Evolutionary conservation across 345 rosid genomes (phyloP), one percentile per base, ranked within the genome.

Genomic region (Lenwebbia sp.): DNA sequence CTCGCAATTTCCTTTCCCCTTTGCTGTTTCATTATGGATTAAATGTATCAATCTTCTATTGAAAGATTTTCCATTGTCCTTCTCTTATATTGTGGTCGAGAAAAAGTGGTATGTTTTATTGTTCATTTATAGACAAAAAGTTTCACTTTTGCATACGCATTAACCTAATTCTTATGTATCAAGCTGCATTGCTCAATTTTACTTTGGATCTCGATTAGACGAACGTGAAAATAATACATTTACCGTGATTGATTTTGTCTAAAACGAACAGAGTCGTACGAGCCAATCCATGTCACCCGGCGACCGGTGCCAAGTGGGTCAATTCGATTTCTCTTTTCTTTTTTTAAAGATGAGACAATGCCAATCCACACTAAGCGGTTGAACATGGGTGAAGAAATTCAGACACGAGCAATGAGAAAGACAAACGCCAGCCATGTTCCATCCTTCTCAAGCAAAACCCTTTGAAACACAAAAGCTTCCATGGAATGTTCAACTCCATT

Each of bases 251-350:
- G 13, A 17, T 65, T 65, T 65, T 0, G 25, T 33, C 25, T 2
- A 0, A 9, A 47, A 47, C 10, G 50, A 47, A 47, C 50, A 47
- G 10, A 47, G 12, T 47, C 10, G 50, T 10, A 2, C 50, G 11
- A 47, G 50, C 50, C 50, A 9, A 47, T 47, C 50, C 50, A 47
- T 47, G 8, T 47, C 50, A 44, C 12, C 11, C 50, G 12, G 12
- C 3, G 50, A 47, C 2, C 11, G 50, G 12, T 47, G 12, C 50
- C 50, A 47, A 33, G 13, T 33, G 44, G 44, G 13, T 65, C 44
- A 17, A 33, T 10, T 30, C 3, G 5, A 17, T 33, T 33, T 37
- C 0, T n/a, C 2, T 0, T 2, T 28, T 30, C 40, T 13, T 3
- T 7, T 62, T 62, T 0, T 7, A 1, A 44, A 65, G 78, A 40